Conservation (phyloP, 176 grass and related monocot genomes). For the Oryza meyeriana region DNA sequence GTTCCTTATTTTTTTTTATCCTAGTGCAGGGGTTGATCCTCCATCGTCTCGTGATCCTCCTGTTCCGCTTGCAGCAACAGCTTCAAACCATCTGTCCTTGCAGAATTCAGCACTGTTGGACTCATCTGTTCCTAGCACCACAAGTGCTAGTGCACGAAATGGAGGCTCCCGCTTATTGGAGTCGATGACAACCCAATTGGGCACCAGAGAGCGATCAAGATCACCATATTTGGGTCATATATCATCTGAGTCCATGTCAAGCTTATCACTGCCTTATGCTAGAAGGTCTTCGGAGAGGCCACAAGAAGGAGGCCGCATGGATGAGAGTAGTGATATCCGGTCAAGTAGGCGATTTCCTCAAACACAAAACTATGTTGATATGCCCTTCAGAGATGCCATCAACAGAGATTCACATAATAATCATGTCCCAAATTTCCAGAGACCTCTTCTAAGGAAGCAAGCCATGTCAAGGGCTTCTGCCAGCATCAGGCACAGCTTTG, state of each 20-base stretch:
- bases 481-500: constrained; percentile 67
- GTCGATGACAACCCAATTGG: constrained; percentile 51
- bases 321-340: constrained; percentile 57
- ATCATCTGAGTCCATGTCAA: constrained; percentile 59
- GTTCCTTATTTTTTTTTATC: constrained; percentile 57
- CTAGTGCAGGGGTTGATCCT: constrained; percentile 92
- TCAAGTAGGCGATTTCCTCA: constrained; percentile 57
- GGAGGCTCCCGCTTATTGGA: constrained; percentile 62
- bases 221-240: constrained; percentile 67
- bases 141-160: constrained; percentile 60
- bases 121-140: constrained; percentile 60
- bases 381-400: constrained; percentile 56
- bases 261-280: constrained; percentile 59
- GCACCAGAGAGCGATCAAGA: constrained; percentile 62
- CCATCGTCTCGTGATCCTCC: constrained; percentile 86
- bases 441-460: constrained; percentile 95
- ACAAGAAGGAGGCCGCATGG: constrained; percentile 49
- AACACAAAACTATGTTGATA: constrained; percentile 72
- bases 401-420: constrained; percentile 73
- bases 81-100: constrained; percentile 58
- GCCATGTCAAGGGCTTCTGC: constrained; percentile 73
- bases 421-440: constrained; percentile 92
- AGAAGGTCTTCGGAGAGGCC: constrained; percentile 81
- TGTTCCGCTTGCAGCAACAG: constrained; percentile 54
- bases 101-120: constrained; percentile 65